Evolutionary conservation across 2,329 filamentous ascomycete genomes (phyloP), one percentile per base, ranked within the genome.

Genomic region (Arthrinium puccinioides): DNA sequence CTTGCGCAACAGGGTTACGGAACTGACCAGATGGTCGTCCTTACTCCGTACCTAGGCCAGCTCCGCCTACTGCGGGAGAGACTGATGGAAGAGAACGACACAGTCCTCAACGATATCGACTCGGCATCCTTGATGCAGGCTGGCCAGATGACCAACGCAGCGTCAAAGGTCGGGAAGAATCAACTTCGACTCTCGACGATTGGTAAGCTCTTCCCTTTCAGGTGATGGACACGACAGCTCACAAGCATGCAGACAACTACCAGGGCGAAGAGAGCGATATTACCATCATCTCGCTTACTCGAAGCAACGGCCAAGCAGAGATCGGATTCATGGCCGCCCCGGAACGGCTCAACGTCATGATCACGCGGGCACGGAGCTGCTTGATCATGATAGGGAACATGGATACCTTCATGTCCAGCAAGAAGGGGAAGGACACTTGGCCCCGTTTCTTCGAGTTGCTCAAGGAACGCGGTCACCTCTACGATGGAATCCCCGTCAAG

Each of bases 191-290:
- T 88, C 0, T 85, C 83, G 0, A 87, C 83, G 0, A 82, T 88
- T 36, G 80, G 79, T 83, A 57, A 53, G 72, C n/a, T n/a, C n/a
- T n/a, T n/a, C n/a, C n/a, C n/a, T n/a, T n/a, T n/a, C n/a, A n/a
- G n/a, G n/a, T n/a, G n/a, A 21, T 38, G 43, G 37, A 47, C 38
- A 16, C 26, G 31, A 3, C 20, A 11, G 19, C 23, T 32, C 5
- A 32, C 21, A 11, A 19, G 4, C 6, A n/a, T n/a, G 9, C 42
- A 81, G 83, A 88, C 43, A 88, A 88, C 43, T 89, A 84, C 40
- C 84, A 88, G 53, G 83, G 84, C 2, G 84, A 88, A 49, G 84
- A 89, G 45, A 79, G 75, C 25, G 76, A 87, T 2, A 81, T 89
- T 13, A 78, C 87, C 0, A 71, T 89, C 7, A 74, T 65, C 0